Base-by-base conservation (phyloP, 768 basidiomycete genomes). In the Auriculariales sp. region DNA sequence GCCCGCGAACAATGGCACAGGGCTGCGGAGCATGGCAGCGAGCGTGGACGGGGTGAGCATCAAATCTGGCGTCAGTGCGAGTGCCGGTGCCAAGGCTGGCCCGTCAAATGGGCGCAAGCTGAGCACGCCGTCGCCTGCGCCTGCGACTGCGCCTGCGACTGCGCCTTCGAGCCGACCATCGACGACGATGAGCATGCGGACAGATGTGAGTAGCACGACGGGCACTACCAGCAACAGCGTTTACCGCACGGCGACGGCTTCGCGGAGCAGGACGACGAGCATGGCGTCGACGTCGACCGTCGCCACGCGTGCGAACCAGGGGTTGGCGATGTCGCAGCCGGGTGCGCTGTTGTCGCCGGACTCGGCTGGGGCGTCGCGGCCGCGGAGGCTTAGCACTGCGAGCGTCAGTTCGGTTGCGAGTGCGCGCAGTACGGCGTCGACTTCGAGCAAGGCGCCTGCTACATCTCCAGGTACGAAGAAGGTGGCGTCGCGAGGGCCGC, bases 181-280 rank as follows among this genome's bases (percentile, higher is more conserved):
- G 5, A 65, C 64, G 0, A 48, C 54, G 9, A 46, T 59, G 25
- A 62, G 62, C 25, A 64, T 58, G 12, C 62, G 59, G 4, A 70
- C 68, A 51, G 69, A 69, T 22, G 62, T 55, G 51, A 73, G 72
- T 3, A 70, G 73, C 4, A 65, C 63, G 46, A 68, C 65, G 7
- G 65, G 60, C 52, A 44, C 63, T 51, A 48, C 67, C 50, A 58
- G 62, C 55, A 58, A 66, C n/a, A n/a, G 58, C n/a, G 7, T 36
- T 22, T 15, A 36, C 35, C 35, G 35, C 35, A 9, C 35, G 6
- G 35, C 35, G n/a, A 47, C 68, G 59, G 58, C 59, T 1, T 53
- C 56, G 7, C 67, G 63, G 28, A 58, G 58, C 14, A 59, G 62
- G 14, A 57, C 59, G 17, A 50, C 55, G 11, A 67, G 68, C 3